A percentile compares a stretch with the other conserved stretches of the same genome.
Evolutionary conservation across 495 filamentous ascomycete species (phyloP).

Genomic region (Neurospora terricola): DNA sequence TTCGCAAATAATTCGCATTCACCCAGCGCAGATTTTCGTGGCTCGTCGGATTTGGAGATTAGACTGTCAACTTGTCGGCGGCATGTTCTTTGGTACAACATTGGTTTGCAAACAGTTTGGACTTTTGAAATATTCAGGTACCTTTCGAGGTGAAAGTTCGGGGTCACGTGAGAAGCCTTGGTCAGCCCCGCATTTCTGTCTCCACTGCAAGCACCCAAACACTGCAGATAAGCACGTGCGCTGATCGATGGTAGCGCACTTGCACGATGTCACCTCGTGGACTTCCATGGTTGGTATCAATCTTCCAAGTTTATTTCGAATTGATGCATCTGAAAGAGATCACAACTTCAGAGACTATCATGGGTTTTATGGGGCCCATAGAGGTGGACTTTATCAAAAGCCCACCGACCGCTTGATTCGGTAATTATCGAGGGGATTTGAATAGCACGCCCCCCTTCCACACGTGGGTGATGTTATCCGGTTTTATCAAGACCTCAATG

Average conservation of each 20-base stretch:
- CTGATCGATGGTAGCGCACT: neutral
- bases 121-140: neutral
- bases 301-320: too few relatives aligned
- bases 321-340: neutral
- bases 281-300: neutral
- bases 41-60: neutral
- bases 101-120: neutral
- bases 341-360: neutral
- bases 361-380: neutral
- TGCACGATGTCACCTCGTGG: neutral
- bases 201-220: neutral
- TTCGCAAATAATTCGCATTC: neutral
- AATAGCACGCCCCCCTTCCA: slow-evolving; percentile 37
- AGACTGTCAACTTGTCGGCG: neutral
- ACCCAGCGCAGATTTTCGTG: neutral
- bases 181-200: neutral
- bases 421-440: slow-evolving; percentile 11
- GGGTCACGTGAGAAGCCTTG: neutral
- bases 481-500: slow-evolving; percentile 31
- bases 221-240: neutral
- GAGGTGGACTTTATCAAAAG: neutral
- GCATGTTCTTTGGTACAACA: neutral
- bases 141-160: neutral
- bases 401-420: neutral
- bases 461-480: slow-evolving; percentile 34